A percentile compares a stretch with the other conserved stretches of the same genome.
Evolutionary conservation across 2,329 filamentous ascomycete genomes (phyloP).

Genomic region (Pleoardoris graminearum): DNA sequence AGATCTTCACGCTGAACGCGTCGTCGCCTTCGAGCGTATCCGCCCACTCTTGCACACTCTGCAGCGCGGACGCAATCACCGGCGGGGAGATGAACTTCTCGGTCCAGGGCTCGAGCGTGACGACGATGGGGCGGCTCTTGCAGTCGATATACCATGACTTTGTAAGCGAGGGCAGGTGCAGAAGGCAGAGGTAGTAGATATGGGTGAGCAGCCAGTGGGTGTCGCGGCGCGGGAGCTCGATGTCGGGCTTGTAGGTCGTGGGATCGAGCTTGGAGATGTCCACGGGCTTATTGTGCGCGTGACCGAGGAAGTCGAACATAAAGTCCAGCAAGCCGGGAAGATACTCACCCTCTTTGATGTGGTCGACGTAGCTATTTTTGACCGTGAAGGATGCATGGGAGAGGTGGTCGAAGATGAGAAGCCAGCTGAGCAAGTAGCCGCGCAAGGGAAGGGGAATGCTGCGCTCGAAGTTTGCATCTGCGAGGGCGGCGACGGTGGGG

Average conservation of each 20-base stretch:
- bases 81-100: slow-evolving; percentile 77
- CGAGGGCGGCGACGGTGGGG: slow-evolving; percentile 69
- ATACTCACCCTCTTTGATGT: slow-evolving; percentile 74
- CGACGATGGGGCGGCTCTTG: slow-evolving; percentile 75
- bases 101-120: slow-evolving; percentile 82
- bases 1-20: slow-evolving; percentile 70
- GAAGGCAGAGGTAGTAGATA: slow-evolving; percentile 80
- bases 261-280: slow-evolving; percentile 72
- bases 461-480: slow-evolving; percentile 65
- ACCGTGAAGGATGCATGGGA: slow-evolving; percentile 77
- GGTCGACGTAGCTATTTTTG: slow-evolving; percentile 76
- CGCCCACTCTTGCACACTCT: slow-evolving; percentile 71
- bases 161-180: slow-evolving; percentile 75
- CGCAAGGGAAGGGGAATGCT: slow-evolving; percentile 70
- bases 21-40: slow-evolving; percentile 49
- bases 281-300: slow-evolving; percentile 71
- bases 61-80: slow-evolving; percentile 66
- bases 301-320: slow-evolving; percentile 81
- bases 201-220: slow-evolving; percentile 84
- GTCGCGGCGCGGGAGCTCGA: slow-evolving; percentile 69
- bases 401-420: slow-evolving; percentile 86
- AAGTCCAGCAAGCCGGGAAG: slow-evolving; percentile 74
- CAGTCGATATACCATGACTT: slow-evolving; percentile 85
- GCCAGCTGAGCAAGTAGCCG: slow-evolving; percentile 86
- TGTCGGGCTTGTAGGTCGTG: slow-evolving; percentile 61